These are phyloP conservation scores for Geotrichum phurueaensis DNA, from an alignment of 1,139 yeast species.

Conservation along the genomic window DNA sequence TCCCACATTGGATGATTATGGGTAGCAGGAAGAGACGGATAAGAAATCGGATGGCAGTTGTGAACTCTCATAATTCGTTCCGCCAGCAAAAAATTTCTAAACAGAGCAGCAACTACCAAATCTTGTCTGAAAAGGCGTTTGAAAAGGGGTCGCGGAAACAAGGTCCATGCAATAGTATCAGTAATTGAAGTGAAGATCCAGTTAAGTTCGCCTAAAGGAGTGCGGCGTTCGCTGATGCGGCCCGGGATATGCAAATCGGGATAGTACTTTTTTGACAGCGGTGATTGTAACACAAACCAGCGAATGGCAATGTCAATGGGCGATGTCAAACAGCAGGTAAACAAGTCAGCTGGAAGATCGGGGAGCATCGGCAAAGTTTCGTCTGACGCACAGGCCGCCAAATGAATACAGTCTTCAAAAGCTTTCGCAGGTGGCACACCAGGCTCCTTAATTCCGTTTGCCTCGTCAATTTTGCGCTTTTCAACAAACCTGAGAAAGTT, in stretches of 20 bases:
- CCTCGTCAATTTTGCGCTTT: constrained; percentile 83
- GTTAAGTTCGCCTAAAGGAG: constrained; percentile 91
- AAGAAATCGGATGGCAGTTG: constrained; percentile 91
- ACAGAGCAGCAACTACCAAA: constrained; percentile 91
- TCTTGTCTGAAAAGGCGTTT: constrained; percentile 90
- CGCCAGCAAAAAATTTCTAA: constrained; percentile 85
- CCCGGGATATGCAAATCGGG: constrained; percentile 66
- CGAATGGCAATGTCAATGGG: constrained; percentile 92
- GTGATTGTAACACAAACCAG: constrained; percentile 84
- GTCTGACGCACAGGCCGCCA: constrained; percentile 87
- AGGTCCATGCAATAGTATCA: constrained; percentile 97
- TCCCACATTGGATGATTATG: constrained; percentile 94
- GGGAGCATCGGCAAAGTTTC: constrained; percentile 92
- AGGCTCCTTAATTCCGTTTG: constrained; percentile 31
- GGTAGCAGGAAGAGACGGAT: constrained; percentile 84
- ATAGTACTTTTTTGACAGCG: constrained; percentile 41
- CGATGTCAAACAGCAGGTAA: constrained; percentile 90
- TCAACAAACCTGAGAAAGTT: constrained; percentile 88
- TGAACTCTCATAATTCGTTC: constrained; percentile 90
- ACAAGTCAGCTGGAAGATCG: constrained; percentile 89
- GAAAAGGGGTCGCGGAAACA: constrained; percentile 80
- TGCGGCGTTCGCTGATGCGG: constrained; percentile 81
- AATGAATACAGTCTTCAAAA: constrained; percentile 81
- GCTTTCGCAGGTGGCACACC: constrained; percentile 50
- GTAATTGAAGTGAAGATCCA: constrained; percentile 99